Evolutionary conservation across 371 early-diverging fungal genomes (phyloP).

Genomic region (Gilbertella persicaria): DNA sequence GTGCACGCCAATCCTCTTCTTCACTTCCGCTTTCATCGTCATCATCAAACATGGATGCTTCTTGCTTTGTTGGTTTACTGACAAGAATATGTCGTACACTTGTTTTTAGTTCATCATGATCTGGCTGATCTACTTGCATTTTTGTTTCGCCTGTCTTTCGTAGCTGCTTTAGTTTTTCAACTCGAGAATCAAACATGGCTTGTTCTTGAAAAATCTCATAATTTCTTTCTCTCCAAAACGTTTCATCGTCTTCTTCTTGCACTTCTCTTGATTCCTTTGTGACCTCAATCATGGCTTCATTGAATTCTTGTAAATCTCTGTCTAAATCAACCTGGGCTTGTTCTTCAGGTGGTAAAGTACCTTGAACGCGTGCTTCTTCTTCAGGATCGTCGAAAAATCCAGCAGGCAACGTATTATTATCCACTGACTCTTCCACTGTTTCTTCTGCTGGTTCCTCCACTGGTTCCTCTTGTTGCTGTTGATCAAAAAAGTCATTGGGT

Average conservation of each 20-base stretch:
- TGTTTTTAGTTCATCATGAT: conserved; percentile 24
- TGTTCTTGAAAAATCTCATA: conserved; percentile 41
- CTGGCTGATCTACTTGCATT: background rate
- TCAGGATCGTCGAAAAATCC: conserved; percentile 55
- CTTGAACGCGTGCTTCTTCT: conserved; percentile 45
- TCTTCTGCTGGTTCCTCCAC: conserved; percentile 13
- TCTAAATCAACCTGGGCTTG: conserved; percentile 35
- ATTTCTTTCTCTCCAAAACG: conserved; percentile 39
- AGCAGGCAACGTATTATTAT: conserved; percentile 24
- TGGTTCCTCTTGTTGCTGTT: conserved; percentile 4
- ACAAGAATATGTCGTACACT: conserved; percentile 27
- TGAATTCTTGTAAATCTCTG: conserved; percentile 35
- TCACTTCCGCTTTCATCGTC: conserved; percentile 24
- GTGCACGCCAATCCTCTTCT: conserved; percentile 37
- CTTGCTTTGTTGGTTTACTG: conserved; percentile 13
- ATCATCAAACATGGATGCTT: conserved; percentile 25
- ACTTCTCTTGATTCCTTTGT: conserved; percentile 25
- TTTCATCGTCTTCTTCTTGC: conserved; percentile 38
- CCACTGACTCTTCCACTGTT: conserved; percentile 3
- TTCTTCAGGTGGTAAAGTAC: conserved; percentile 28
- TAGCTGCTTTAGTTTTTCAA: conserved; percentile 35
- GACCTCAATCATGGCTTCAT: conserved; percentile 41
- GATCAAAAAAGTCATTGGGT: conserved; percentile 31
- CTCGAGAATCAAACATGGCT: conserved; percentile 37
- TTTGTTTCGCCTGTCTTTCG: conserved; percentile 15